These are phyloP conservation scores for Grifola frondosa DNA, from an alignment of 1,284 basidiomycete species.

Conservation along the genomic window DNA sequence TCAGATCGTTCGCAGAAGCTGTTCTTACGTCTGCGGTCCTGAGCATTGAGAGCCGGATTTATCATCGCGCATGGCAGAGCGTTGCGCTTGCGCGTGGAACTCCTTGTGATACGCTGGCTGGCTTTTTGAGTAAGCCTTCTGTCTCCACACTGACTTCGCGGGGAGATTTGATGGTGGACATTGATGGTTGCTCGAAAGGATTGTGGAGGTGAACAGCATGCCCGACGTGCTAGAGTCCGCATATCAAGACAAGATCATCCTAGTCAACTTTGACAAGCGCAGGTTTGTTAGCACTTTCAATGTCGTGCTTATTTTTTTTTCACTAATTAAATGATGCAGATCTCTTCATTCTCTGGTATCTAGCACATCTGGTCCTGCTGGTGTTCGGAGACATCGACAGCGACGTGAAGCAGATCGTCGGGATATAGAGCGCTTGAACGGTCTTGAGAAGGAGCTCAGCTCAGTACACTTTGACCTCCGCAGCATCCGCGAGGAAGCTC, in stretches of 20 bases:
- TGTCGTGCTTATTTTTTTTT: conserved; percentile 1
- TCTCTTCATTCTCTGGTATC: conserved; percentile 64
- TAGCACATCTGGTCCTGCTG: conserved; percentile 45
- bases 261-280: conserved; percentile 80
- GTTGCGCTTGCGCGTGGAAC: conserved; percentile 59
- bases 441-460: conserved; percentile 66
- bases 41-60: conserved; percentile 72
- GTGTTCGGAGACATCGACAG: conserved; percentile 42
- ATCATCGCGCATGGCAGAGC: conserved; percentile 70
- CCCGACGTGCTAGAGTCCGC: conserved; percentile 67
- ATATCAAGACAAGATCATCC: conserved; percentile 48
- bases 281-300: conserved; percentile 45
- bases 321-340: conserved; percentile 35
- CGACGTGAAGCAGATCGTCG: conserved; percentile 58
- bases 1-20: conserved; percentile 76
- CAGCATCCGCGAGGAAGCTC: conserved; percentile 69
- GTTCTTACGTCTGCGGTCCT: conserved; percentile 69
- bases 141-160: conserved; percentile 44
- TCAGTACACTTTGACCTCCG: conserved; percentile 64
- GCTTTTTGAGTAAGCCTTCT: conserved; percentile 52
- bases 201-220: conserved; percentile 72
- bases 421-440: conserved; percentile 72
- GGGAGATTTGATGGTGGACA: conserved; percentile 64
- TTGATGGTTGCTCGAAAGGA: conserved; percentile 78
- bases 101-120: conserved; percentile 57